phyloP scores from a whole-genome alignment of 331 rosid genomes.

The Telfairia occidentalis region DNA sequence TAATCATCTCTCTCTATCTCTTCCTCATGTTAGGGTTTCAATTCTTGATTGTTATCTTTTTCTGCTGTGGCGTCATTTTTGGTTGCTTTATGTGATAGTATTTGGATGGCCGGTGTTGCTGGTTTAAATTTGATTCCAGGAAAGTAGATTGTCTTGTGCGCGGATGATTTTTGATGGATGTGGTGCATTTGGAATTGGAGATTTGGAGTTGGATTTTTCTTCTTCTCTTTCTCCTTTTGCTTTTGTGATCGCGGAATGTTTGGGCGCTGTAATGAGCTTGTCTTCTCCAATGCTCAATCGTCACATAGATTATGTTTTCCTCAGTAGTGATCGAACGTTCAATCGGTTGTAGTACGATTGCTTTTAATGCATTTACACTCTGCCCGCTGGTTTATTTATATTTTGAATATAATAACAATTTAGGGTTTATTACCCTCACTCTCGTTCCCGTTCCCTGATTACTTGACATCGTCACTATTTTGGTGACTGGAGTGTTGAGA shows the following conservation, averaged over 20 bases:
- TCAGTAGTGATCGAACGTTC: neutral
- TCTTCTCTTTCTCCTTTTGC: neutral
- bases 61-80: neutral
- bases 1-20: conserved; percentile 20
- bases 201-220: neutral
- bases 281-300: neutral
- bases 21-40: conserved; percentile 24
- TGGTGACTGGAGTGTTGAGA: neutral
- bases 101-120: neutral
- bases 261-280: neutral
- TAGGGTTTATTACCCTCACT: conserved; percentile 5
- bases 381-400: neutral
- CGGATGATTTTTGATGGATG: neutral
- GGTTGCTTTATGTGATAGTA: neutral
- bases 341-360: neutral
- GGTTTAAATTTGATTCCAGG: neutral
- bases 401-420: neutral
- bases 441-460: neutral
- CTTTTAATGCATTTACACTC: neutral
- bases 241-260: neutral
- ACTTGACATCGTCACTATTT: neutral
- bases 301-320: neutral
- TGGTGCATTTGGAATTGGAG: neutral
- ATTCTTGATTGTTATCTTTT: neutral
- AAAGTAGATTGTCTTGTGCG: neutral